Evolutionary conservation across 768 basidiomycete species (phyloP), one percentile per base, ranked within the genome.

Genomic region (Tephrocybe sp.): DNA sequence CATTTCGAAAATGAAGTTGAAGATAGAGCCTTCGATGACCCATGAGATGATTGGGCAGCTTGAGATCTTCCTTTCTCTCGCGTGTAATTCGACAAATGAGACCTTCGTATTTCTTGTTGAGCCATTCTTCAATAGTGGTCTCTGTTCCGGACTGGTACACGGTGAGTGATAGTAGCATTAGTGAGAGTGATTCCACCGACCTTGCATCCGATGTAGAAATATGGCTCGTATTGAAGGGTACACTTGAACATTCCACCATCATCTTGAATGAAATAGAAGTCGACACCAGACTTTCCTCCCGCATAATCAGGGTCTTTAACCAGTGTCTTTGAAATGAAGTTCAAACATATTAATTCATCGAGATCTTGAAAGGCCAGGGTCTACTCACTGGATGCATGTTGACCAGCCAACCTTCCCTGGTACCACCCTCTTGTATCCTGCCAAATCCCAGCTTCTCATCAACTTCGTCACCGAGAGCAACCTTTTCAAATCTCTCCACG

Each of bases 261-360:
- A 62, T 98, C 95, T 71, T 98, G 86, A 56, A 99, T 92, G 62
- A 99, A 98, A 66, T 96, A 98, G 59, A 84, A 96, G 60, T 99
- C 94, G 11, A 99, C 95, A 6, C 88, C 97, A 2, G 92, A 86
- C 59, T 82, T 84, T 16, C 95, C 97, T 8, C 81, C 81, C 5
- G 90, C 82, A 75, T 85, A 86, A 38, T 90, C 86, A 5, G 92
- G 71, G 61, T 95, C 93, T 66, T 92, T 90, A 13, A 97, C 69
- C 8, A 96, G 70, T 1, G 93, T 97, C 87, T 97, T 58, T 9
- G 20, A 16, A 20, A 14, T 17, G 14, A 12, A 12, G 30, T 50
- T 31, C 23, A 50, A 41, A 45, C 42, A 16, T 19, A 5, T 38
- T 30, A n/a, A 45, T 30, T 4, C 19, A 19, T 20, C 38, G 31